A percentile compares a stretch with the other conserved stretches of the same genome.
Conservation (phyloP, 345 rosid genomes). For the Orychophragmus violaceus region DNA sequence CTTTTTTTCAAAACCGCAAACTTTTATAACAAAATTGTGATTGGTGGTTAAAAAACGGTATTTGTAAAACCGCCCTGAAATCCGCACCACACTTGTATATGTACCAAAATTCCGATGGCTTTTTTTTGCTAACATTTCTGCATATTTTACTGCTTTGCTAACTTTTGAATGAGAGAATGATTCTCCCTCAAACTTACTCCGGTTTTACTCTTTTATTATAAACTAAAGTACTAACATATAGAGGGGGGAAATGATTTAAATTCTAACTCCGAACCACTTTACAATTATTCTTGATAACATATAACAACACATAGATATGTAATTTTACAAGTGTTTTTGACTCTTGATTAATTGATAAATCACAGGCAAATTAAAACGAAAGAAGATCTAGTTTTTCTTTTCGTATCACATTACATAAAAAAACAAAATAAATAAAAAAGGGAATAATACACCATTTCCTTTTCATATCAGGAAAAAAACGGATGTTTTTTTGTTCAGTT, state of each 20-base stretch:
- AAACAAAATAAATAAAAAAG: background rate
- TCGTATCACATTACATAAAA: conserved; percentile 11
- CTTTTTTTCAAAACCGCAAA: too few species aligned
- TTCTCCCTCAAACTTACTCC: background rate
- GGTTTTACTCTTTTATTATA: background rate
- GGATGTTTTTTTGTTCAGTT: background rate
- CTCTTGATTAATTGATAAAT: background rate
- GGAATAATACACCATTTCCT: background rate
- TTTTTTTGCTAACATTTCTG: background rate
- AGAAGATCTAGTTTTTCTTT: background rate
- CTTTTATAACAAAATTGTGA: too few species aligned
- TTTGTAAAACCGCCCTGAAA: too few species aligned
- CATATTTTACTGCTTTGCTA: background rate
- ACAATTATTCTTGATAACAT: conserved; percentile 15
- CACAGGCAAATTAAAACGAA: background rate
- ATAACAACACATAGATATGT: background rate
- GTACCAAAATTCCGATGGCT: background rate
- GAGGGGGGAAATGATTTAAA: background rate
- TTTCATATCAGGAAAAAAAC: background rate
- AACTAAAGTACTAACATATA: background rate
- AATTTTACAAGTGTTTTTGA: conserved; percentile 6
- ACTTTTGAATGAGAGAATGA: background rate
- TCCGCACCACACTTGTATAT: too few species aligned
- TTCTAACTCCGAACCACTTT: background rate
- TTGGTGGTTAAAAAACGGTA: too few species aligned